Conservation (phyloP, 164 flowering plant species). For the Protea cynaroides region DNA sequence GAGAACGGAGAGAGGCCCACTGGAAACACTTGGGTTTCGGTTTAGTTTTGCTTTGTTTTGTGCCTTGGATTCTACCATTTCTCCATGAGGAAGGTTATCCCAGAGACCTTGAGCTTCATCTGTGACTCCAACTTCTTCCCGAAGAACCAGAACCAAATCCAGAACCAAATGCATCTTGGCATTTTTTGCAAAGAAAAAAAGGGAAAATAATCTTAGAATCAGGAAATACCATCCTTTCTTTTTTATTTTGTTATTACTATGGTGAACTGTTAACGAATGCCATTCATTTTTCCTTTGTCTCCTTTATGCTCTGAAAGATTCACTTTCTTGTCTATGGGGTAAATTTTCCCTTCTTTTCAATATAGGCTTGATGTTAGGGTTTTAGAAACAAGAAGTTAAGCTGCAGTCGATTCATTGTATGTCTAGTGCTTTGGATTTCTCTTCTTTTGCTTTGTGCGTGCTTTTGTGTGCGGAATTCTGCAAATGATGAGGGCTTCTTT, state of each 20-base stretch:
- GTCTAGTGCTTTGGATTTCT: constrained; percentile 29
- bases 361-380: constrained; percentile 45
- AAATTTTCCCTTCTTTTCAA: constrained; percentile 13
- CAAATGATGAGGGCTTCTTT: no score
- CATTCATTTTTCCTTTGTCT: constrained; percentile 34
- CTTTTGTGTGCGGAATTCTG: no score
- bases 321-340: constrained; percentile 63
- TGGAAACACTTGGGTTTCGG: no score
- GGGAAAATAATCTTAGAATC: no score
- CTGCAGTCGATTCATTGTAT: constrained; percentile 51
- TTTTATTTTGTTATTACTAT: constrained; percentile 21
- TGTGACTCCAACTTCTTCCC: constrained; percentile 52
- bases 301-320: constrained; percentile 93
- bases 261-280: constrained; percentile 70
- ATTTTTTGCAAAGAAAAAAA: no score
- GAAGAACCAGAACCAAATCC: no score
- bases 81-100: constrained; percentile 25
- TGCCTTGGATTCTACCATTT: constrained; percentile 21
- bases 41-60: constrained; percentile 38
- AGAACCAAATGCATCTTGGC: no score
- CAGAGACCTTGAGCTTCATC: constrained; percentile 33
- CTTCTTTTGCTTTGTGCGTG: no score
- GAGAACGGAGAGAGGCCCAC: constrained; percentile 42
- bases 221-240: no score
- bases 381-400: constrained; percentile 30